These are phyloP conservation scores for Paspalum vaginatum DNA, from an alignment of 176 grass and related monocot species.

Conservation along the genomic window DNA sequence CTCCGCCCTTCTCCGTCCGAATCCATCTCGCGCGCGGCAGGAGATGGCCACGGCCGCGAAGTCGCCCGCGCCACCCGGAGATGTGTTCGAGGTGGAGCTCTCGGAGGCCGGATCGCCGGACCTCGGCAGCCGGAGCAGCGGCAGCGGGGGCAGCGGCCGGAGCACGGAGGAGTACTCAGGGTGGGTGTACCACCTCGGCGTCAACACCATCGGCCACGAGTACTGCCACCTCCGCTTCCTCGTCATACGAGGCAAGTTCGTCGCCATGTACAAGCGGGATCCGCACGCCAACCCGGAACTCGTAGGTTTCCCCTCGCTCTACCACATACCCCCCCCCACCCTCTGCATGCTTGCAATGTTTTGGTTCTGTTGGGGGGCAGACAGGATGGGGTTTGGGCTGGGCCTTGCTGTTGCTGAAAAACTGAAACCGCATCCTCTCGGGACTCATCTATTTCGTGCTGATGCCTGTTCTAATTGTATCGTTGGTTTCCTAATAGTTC, in stretches of 20 bases:
- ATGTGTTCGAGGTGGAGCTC: conserved; percentile 48
- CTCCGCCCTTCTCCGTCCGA: not conserved
- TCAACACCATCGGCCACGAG: conserved; percentile 85
- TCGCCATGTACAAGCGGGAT: conserved; percentile 96
- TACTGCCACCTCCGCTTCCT: conserved; percentile 95
- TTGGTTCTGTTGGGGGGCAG: not conserved
- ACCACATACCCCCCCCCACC: not conserved
- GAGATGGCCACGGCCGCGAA: conserved; percentile 32
- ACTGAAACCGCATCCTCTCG: not conserved
- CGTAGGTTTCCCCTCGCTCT: conserved; percentile 37
- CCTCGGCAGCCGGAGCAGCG: conserved; percentile 24
- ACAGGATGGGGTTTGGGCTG: not conserved
- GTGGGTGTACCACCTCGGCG: conserved; percentile 91
- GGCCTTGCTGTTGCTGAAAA: not conserved
- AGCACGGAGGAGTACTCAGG: conserved; percentile 59
- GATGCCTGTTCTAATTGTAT: not conserved
- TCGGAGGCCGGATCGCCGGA: conserved; percentile 51
- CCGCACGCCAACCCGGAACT: conserved; percentile 56
- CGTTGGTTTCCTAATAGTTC: not conserved
- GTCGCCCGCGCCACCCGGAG: not conserved
- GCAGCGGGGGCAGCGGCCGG: conserved; percentile 31
- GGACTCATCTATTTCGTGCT: conserved; percentile 5
- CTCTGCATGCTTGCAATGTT: not conserved
- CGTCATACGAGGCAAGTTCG: conserved; percentile 60
- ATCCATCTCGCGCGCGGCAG: conserved; percentile 13